phyloP scores from a whole-genome alignment of 345 rosid genomes.

The Populus tremula region DNA sequence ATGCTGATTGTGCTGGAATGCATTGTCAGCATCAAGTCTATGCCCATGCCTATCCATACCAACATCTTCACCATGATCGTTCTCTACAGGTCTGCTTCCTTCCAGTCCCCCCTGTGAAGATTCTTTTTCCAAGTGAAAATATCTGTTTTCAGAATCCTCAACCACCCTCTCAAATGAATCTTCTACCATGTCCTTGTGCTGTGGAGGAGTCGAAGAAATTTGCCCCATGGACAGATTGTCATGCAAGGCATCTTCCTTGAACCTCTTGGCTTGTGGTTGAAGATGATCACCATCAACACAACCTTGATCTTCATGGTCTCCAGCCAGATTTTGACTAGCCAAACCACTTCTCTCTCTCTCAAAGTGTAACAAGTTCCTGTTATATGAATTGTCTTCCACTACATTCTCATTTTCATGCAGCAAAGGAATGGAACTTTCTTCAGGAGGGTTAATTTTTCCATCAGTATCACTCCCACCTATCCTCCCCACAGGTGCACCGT shows the following conservation, averaged over 20 bases:
- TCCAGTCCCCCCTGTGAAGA: conserved; percentile 17
- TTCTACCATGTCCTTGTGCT: conserved; percentile 4
- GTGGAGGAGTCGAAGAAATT: neutral
- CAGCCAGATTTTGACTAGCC: conserved; percentile 15
- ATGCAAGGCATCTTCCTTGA: conserved; percentile 24
- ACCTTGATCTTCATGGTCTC: conserved; percentile 11
- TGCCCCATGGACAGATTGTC: conserved; percentile 6
- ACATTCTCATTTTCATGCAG: conserved; percentile 17
- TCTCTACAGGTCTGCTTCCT: conserved; percentile 18
- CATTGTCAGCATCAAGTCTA: conserved; percentile 15
- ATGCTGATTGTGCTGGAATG: conserved; percentile 11
- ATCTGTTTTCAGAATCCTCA: conserved; percentile 11
- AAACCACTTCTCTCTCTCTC: conserved; percentile 35
- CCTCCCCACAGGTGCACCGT: conserved; percentile 10
- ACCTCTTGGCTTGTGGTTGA: conserved; percentile 32
- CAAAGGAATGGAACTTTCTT: conserved; percentile 21
- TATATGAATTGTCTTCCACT: conserved; percentile 10
- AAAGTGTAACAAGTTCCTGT: conserved; percentile 5
- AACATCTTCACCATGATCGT: conserved; percentile 15
- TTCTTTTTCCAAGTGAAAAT: conserved; percentile 10
- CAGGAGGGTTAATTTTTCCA: conserved; percentile 13
- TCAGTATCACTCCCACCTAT: conserved; percentile 2
- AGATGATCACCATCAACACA: conserved; percentile 8
- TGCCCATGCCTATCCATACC: conserved; percentile 11
- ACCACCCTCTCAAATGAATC: conserved; percentile 10